phyloP scores from a whole-genome alignment of 2,329 filamentous ascomycete species.

The Orbilia quercus region DNA sequence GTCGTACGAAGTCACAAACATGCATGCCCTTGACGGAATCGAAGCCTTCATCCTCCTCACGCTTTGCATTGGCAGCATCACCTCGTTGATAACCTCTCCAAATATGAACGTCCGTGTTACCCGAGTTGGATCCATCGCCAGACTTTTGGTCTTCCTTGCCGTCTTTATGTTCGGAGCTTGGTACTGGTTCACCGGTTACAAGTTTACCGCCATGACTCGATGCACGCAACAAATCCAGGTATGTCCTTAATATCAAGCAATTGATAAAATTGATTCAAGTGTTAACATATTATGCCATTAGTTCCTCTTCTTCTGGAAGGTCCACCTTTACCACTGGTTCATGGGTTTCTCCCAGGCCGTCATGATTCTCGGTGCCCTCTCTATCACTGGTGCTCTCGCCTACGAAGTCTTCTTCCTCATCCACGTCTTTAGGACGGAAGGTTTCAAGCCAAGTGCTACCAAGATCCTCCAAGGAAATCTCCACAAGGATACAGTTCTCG shows the following conservation, averaged over 20 bases:
- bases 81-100: constrained; percentile 51
- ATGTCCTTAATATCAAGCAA: constrained; percentile 15
- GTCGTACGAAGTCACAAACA: constrained; percentile 49
- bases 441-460: constrained; percentile 37
- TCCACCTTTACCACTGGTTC: constrained; percentile 56
- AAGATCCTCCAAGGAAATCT: constrained; percentile 47
- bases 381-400: constrained; percentile 29
- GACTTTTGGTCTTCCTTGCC: constrained; percentile 49
- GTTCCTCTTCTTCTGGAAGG: constrained; percentile 56
- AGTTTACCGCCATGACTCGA: constrained; percentile 38
- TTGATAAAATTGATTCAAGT: not conserved
- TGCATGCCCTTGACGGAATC: constrained; percentile 48
- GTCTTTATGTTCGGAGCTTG: constrained; percentile 55
- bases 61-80: constrained; percentile 53
- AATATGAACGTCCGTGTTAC: constrained; percentile 52
- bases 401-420: constrained; percentile 51
- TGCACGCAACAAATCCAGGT: constrained; percentile 54
- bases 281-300: not conserved
- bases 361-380: constrained; percentile 50
- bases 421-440: constrained; percentile 38
- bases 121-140: constrained; percentile 46
- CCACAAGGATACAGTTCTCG: constrained; percentile 42
- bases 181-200: constrained; percentile 55
- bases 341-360: constrained; percentile 50
- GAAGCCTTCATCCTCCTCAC: constrained; percentile 54